Base-by-base conservation (phyloP, 805 yeast species). In the Hanseniaspora lindneri region DNA sequence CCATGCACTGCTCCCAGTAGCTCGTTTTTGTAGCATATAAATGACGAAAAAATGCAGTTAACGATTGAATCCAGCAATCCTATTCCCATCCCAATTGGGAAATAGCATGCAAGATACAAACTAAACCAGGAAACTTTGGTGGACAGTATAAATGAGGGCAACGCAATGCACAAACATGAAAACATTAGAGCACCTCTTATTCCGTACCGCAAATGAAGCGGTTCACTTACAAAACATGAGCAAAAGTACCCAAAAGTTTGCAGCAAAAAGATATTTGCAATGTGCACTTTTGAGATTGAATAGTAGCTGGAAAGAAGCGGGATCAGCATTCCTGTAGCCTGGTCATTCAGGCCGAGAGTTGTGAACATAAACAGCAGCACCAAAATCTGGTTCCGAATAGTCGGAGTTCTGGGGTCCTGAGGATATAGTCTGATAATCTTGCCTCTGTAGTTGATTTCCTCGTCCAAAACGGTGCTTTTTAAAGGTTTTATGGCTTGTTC, bases 1-100 rank as follows among this genome's bases (percentile, higher is more conserved):
- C 84, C 88, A 63, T 83, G 92, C 51, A 74, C 66, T 23, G 69
- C 60, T 1, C 88, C 83, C 62, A 80, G 68, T 51, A 74, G 67
- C 47, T 71, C 74, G 41, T 81, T 76, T 42, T 76, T 71, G 51
- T 76, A 74, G 21, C 69, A 68, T 32, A 53, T 50, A 14, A 63
- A 51, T 37, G 55, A 60, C 1, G 66, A 66, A 34, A 64, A 53
- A 8, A 62, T 43, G 9, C 62, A 65, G 50, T 63, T 64, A 11
- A 60, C 60, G 1, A 61, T 53, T 2, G 66, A 58, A 52, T 64
- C 67, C 16, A 63, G 24, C 3, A 64, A 49, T 16, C 67, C 67
- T n/a, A 61, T 54, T 20, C 62, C 57, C 16, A 64, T 49, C 0
- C 67, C 67, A n/a, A 64, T 36, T 11, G 66, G 66, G 32, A 61